phyloP scores from a whole-genome alignment of 805 yeast species.

The Hanseniaspora nectarophila region DNA sequence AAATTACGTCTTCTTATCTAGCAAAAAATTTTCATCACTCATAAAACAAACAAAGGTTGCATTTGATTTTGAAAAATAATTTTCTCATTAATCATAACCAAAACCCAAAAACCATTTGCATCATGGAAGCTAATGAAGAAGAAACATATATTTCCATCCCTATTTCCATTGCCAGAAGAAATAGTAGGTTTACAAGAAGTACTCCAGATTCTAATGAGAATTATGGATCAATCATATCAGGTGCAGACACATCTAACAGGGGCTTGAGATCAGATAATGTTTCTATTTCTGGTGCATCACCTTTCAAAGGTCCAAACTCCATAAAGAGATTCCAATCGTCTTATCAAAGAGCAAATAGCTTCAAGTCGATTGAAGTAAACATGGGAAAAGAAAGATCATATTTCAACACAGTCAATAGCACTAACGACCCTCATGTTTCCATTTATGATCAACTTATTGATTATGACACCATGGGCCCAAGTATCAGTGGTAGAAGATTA shows the following conservation, averaged over 20 bases:
- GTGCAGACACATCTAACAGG: neutral
- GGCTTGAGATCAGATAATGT: constrained; percentile 13
- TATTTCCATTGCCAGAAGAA: constrained; percentile 9
- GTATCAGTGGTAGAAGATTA: constrained; percentile 49
- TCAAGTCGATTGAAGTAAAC: constrained; percentile 41
- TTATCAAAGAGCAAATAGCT: constrained; percentile 64
- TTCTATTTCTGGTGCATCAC: constrained; percentile 18
- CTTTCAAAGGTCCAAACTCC: constrained; percentile 56
- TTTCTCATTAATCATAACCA: neutral
- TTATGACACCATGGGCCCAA: constrained; percentile 56
- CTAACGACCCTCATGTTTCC: neutral
- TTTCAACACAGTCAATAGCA: constrained; percentile 35
- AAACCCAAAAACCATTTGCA: neutral
- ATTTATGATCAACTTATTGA: constrained; percentile 51
- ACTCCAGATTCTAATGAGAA: neutral
- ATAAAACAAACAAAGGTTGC: no score
- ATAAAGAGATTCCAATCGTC: constrained; percentile 71
- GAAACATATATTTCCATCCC: constrained; percentile 10
- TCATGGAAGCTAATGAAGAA: neutral
- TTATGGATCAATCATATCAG: neutral
- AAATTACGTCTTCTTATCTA: neutral
- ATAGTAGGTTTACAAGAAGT: neutral
- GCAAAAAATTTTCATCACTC: neutral
- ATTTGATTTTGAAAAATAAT: neutral
- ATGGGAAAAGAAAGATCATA: constrained; percentile 42